Evolutionary conservation across 345 rosid species (phyloP).

Genomic region (Erodium maritimum): DNA sequence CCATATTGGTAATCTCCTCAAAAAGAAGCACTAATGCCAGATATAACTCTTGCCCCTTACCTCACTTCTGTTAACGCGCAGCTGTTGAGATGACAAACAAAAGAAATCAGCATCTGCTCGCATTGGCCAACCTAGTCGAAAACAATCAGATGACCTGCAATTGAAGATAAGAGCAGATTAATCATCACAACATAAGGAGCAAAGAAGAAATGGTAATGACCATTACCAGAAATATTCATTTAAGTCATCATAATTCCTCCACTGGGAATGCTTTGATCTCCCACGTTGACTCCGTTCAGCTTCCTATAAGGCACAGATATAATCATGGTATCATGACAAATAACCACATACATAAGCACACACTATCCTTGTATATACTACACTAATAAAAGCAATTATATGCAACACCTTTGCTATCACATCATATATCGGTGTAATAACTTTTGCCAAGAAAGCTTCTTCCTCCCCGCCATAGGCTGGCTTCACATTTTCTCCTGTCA

Average conservation of each 20-base stretch:
- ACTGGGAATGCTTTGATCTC: constrained; percentile 92
- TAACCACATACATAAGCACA: background rate
- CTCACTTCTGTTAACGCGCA: constrained; percentile 39
- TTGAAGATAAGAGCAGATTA: background rate
- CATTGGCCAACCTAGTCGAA: constrained; percentile 99
- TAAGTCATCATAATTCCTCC: constrained; percentile 98
- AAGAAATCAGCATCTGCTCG: constrained; percentile 95
- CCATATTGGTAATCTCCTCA: background rate
- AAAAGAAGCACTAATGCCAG: background rate
- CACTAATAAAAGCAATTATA: background rate
- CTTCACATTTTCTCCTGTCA: constrained; percentile 95
- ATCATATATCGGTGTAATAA: constrained; percentile 79
- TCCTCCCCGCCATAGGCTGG: constrained; percentile 98
- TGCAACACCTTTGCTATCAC: constrained; percentile 61
- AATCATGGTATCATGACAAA: constrained; percentile 1
- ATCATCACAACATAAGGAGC: background rate
- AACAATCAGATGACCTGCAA: constrained; percentile 90
- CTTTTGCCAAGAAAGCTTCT: constrained; percentile 88
- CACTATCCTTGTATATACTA: no score
- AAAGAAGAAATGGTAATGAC: background rate
- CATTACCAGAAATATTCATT: constrained; percentile 92
- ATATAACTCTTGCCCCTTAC: constrained; percentile 23
- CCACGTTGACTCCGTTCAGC: constrained; percentile 74
- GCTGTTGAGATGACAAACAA: constrained; percentile 22
- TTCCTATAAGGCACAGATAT: constrained; percentile 44